Percentiles rank a stretch among this genome's conserved stretches.
Evolutionary conservation across 2,329 filamentous ascomycete genomes (phyloP).

Genomic region (Tolypocladium guangdongense): DNA sequence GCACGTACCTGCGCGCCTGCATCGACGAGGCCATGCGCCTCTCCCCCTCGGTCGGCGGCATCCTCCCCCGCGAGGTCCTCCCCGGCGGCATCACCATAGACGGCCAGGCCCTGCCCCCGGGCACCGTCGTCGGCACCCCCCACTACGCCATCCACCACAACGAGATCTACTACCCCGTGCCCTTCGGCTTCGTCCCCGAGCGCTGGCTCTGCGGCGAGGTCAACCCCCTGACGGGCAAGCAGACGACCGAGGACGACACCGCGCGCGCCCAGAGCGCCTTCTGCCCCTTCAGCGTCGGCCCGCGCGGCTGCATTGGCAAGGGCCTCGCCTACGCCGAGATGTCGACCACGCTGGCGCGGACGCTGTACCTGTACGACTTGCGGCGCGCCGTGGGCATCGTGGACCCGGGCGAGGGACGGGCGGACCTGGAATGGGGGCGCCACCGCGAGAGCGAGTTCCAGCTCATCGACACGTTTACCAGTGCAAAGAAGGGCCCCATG

Average conservation of each 20-base stretch:
- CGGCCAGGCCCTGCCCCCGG: slow-evolving; percentile 41
- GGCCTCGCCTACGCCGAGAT: slow-evolving; percentile 57
- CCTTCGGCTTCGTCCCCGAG: slow-evolving; percentile 51
- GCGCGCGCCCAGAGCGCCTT: slow-evolving; percentile 54
- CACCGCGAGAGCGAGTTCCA: slow-evolving; percentile 53
- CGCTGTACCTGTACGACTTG: slow-evolving; percentile 52
- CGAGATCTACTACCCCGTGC: slow-evolving; percentile 46
- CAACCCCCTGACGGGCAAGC: slow-evolving; percentile 23
- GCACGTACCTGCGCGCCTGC: slow-evolving; percentile 51
- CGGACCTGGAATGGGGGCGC: slow-evolving; percentile 40
- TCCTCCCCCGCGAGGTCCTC: slow-evolving; percentile 49
- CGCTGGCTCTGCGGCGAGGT: slow-evolving; percentile 47
- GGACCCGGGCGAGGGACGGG: slow-evolving; percentile 42
- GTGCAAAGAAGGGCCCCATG: slow-evolving; percentile 59
- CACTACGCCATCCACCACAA: slow-evolving; percentile 63
- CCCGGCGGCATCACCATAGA: slow-evolving; percentile 43
- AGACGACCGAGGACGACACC: slow-evolving; percentile 38
- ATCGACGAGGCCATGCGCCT: slow-evolving; percentile 57
- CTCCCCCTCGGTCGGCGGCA: slow-evolving; percentile 48
- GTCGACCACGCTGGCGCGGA: slow-evolving; percentile 48
- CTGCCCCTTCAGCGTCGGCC: slow-evolving; percentile 62
- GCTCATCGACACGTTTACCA: slow-evolving; percentile 62
- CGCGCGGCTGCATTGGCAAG: slow-evolving; percentile 63
- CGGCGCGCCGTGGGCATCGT: slow-evolving; percentile 34
- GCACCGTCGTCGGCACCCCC: slow-evolving; percentile 52